Evolutionary conservation across 208 protist genomes (phyloP), one percentile per base, ranked within the genome.

Genomic region (Trypanosoma platydactyli): DNA sequence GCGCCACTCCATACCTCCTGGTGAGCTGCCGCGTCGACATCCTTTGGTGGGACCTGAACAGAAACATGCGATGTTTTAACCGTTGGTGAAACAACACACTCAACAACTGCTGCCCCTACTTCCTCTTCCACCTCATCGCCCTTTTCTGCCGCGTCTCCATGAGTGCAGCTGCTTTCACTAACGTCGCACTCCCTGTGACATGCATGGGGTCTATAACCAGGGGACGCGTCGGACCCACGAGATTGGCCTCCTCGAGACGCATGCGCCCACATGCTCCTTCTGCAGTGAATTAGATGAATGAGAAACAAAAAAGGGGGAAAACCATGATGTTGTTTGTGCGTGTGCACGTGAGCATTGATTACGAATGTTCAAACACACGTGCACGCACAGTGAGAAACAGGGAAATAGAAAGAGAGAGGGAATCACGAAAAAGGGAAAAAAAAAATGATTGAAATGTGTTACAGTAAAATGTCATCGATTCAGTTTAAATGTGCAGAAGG

Each of bases 51-150:
- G 20, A 24, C 18, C 25, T 5, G 2, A 35, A 5, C 30, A 48
- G 29, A 42, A 11, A n/a, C 3, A 64, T 9, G 25, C 25, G 25
- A 30, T 18, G 44, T 18, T 54, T 64, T 64, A 25, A n/a, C 3
- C 0, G 45, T 41, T 44, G 44, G 59, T 54, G 59, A 64, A 45
- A n/a, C 9, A 25, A 6, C 29, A 24, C 24, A 53, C 29, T 16
- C 27, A 9, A 41, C 48, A 38, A 54, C 29, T 54, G 59, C 59
- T 24, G 59, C 59, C 5, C 59, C 60, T 1, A 57, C 35, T 24
- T 57, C 24, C 15, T 5, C 56, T 5, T 29, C 38, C 20, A 7
- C 55, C 3, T 35, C 49, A 35, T 53, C 49, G 59, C 12, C 41
- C 13, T 44, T 35, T 12, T 42, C 35, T 9, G 33, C 59, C 16